phyloP scores from a whole-genome alignment of 139 green algal genomes.

The Astrephomene gubernaculifera region DNA sequence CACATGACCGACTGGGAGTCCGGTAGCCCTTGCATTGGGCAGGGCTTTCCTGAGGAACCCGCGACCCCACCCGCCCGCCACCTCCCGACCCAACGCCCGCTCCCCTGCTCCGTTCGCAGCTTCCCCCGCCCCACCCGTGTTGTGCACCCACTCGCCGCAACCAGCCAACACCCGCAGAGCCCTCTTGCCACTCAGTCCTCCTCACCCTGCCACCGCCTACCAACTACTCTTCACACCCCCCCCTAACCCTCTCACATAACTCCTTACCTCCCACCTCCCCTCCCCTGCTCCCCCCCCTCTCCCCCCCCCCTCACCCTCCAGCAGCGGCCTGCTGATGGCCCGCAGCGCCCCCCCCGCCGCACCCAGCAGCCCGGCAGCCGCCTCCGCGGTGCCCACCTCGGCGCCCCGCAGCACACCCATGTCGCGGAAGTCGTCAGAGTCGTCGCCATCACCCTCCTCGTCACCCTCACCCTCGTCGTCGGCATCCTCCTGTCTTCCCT shows the following conservation, averaged over 20 bases:
- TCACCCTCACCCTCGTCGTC: not conserved
- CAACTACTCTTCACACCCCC: not conserved
- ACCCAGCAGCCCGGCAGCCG: conserved; percentile 18
- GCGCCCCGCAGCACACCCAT: conserved; percentile 16
- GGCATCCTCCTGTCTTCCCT: not conserved
- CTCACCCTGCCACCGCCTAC: not conserved
- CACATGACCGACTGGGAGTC: too few relatives aligned
- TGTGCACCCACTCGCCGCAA: too few relatives aligned
- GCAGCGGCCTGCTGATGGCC: conserved; percentile 29
- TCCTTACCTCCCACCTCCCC: not conserved
- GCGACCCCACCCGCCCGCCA: not conserved
- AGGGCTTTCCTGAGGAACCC: too few relatives aligned
- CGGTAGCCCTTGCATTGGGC: too few relatives aligned
- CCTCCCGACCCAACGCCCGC: not conserved
- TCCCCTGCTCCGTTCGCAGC: not conserved
- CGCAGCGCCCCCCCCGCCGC: not conserved
- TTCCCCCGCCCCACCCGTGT: not conserved
- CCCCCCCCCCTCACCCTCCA: conserved; percentile 4
- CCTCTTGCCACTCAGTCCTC: not conserved
- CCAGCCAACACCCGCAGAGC: not conserved
- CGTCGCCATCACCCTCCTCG: not conserved
- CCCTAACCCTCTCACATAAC: too few relatives aligned
- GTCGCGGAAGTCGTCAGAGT: conserved; percentile 25
- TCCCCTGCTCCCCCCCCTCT: not conserved
- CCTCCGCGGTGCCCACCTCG: conserved; percentile 1